Base-by-base conservation (phyloP, 352 stramenopile genomes). In the Pythium dissotocum region DNA sequence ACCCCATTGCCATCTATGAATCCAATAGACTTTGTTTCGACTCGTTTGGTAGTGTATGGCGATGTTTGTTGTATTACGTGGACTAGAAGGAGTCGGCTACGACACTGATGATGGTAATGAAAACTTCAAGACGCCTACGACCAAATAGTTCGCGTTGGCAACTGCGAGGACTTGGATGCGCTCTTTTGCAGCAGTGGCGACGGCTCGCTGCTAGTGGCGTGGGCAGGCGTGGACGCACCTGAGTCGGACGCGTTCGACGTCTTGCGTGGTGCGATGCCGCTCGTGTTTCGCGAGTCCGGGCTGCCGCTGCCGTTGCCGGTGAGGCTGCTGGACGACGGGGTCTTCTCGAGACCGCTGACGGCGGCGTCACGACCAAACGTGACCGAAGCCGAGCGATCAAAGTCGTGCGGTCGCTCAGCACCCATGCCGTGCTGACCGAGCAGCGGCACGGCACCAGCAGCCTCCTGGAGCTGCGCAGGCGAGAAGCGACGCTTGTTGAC, bases 401-500 rank as follows among this genome's bases (percentile, higher is more conserved):
- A 89, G 33, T 77, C 78, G 52, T 67, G 61, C 28, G 62, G 71
- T 28, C 84, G 82, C 38, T 93, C 82, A 5, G 61, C 61, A 28
- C 61, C 61, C 82, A 93, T 90, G 36, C 89, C 72, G 0, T 76
- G 78, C 56, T 88, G 77, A 2, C 78, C 77, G 8, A 91, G 63
- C 42, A 91, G 72, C 2, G 85, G 83, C 6, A 93, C 82, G 2
- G 82, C 82, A 18, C 68, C 70, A 1, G 65, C 72, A 28, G 85
- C 87, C 54, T 92, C 82, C 33, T 83, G 76, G 33, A 91, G 69
- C 65, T 95, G 87, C 14, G 81, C 83, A 2, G 82, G 71, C 0
- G 82, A 80, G 64, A 95, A 92, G 65, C 72, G 63, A 18, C 86
- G 81, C 65, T 78, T 78, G 71, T 91, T 93, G 32, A 77, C 69